phyloP scores from a whole-genome alignment of 2,329 filamentous ascomycete species.

The Xylaria sp. region DNA sequence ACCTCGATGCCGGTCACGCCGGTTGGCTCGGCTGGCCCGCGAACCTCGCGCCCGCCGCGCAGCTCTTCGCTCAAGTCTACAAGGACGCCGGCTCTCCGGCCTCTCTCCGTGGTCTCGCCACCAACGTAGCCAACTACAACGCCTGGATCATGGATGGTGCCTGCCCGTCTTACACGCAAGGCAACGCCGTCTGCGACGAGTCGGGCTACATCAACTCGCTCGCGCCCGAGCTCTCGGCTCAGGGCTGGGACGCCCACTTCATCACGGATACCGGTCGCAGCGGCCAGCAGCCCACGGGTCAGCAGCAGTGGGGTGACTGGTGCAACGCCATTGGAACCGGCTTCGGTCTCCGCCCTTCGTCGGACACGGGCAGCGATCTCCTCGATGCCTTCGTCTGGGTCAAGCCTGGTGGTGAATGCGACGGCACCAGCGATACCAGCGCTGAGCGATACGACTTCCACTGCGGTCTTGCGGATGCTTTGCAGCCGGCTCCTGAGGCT shows the following conservation, averaged over 20 bases:
- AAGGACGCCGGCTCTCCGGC: conserved; percentile 45
- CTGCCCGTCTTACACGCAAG: conserved; percentile 38
- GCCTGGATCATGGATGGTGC: conserved; percentile 37
- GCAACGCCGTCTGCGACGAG: conserved; percentile 48
- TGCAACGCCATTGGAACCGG: conserved; percentile 55
- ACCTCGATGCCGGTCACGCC: conserved; percentile 53
- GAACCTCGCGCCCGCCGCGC: conserved; percentile 46
- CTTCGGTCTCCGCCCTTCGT: conserved; percentile 51
- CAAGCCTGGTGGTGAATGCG: conserved; percentile 52
- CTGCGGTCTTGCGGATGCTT: conserved; percentile 49
- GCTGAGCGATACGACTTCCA: conserved; percentile 46
- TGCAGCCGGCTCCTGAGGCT: conserved; percentile 63
- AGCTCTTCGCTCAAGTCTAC: conserved; percentile 44
- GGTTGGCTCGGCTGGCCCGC: conserved; percentile 56
- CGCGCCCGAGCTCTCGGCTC: conserved; percentile 51
- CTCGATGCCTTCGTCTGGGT: conserved; percentile 59
- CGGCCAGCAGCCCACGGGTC: conserved; percentile 48
- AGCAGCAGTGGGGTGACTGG: conserved; percentile 54
- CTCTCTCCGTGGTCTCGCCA: conserved; percentile 49
- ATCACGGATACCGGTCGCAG: conserved; percentile 31
- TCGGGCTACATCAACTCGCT: conserved; percentile 59
- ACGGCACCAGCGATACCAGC: conserved; percentile 37
- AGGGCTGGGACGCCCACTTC: conserved; percentile 39
- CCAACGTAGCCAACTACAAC: conserved; percentile 58
- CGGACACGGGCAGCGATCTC: conserved; percentile 47